Conservation (phyloP, 768 basidiomycete genomes). For the Kwoniella bestiolae region DNA sequence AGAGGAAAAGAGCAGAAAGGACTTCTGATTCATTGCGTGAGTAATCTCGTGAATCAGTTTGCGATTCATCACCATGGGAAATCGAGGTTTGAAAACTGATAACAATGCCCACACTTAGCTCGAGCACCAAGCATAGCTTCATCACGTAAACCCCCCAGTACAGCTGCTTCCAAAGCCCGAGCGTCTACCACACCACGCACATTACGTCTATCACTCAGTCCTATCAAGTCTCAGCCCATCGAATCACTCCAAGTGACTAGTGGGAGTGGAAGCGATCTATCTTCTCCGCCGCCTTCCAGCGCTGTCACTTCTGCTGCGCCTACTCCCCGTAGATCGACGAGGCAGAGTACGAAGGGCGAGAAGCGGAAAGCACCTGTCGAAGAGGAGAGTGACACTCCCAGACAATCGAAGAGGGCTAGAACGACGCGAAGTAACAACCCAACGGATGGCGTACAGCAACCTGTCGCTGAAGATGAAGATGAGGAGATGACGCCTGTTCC, state of each 20-base stretch:
- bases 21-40: constrained; percentile 50
- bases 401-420: not conserved
- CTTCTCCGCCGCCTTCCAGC: constrained; percentile 21
- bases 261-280: constrained; percentile 20
- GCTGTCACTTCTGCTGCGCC: constrained; percentile 13
- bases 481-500: constrained; percentile 14
- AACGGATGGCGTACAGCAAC: not conserved
- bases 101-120: not conserved
- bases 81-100: not conserved
- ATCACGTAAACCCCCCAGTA: constrained; percentile 17
- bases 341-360: not conserved
- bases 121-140: constrained; percentile 3
- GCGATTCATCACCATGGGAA: not conserved
- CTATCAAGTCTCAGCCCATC: constrained; percentile 2
- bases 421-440: not conserved
- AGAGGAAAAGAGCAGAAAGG: constrained; percentile 64
- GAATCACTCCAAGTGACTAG: not conserved
- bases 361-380: not conserved
- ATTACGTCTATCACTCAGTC: constrained; percentile 4
- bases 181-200: constrained; percentile 7
- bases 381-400: not conserved
- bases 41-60: not conserved
- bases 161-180: constrained; percentile 3
- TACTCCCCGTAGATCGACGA: constrained; percentile 6
- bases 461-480: constrained; percentile 13